Percentiles rank a stretch among this genome's conserved stretches.
Conservation (phyloP, 169 alveolate species). For the Cryptosporidium sp. region DNA sequence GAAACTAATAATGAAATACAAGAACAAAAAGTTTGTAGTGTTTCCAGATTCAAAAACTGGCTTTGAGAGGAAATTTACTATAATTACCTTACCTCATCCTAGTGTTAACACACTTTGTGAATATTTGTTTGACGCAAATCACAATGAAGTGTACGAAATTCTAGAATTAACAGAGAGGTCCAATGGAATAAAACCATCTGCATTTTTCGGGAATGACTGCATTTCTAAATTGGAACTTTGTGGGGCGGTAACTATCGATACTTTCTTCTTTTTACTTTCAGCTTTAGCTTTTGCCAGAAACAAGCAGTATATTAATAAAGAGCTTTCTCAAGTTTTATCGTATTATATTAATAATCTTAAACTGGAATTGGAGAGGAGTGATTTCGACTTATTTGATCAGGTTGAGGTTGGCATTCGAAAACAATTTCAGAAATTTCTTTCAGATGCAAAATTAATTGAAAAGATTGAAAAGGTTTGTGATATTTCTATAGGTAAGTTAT, state of each 20-base stretch:
- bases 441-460: conserved; percentile 9
- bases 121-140: conserved; percentile 12
- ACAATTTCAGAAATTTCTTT: background rate
- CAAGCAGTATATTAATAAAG: background rate
- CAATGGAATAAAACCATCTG: conserved; percentile 36
- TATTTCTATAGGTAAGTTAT: conserved; percentile 33
- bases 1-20: background rate
- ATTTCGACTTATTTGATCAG: conserved; percentile 5
- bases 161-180: conserved; percentile 36
- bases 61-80: conserved; percentile 5
- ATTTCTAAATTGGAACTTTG: conserved; percentile 46
- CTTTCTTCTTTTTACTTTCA: conserved; percentile 35
- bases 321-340: background rate
- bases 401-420: background rate
- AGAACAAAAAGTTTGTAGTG: conserved; percentile 21
- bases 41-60: conserved; percentile 9
- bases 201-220: conserved; percentile 40
- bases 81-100: conserved; percentile 38
- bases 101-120: conserved; percentile 22
- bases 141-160: conserved; percentile 25
- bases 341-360: conserved; percentile 25
- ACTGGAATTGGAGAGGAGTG: background rate
- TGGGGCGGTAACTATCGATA: conserved; percentile 24
- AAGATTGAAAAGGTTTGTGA: conserved; percentile 60
- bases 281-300: conserved; percentile 40